Base-by-base conservation (phyloP, 768 basidiomycete species). In the Phylloporus sp. region DNA sequence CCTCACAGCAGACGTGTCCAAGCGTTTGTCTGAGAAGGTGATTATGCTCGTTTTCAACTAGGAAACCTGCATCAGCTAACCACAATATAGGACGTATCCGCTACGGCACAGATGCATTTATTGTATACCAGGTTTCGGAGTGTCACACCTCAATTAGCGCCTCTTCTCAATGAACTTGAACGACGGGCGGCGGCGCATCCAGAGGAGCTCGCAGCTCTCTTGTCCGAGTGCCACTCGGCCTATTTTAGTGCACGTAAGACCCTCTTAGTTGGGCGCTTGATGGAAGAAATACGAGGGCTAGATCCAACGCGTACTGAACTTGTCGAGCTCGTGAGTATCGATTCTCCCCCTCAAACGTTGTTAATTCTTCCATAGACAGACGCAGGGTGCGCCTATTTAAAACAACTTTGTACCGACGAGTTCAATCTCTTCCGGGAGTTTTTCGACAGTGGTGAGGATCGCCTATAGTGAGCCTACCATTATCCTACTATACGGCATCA, bases 321-420 rank as follows among this genome's bases (percentile, higher is more conserved):
- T 4, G 93, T 98, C 13, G 91, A 93, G 59, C 72, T 98, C 55
- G 93, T 94, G 55, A 47, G 76, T 12, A n/a, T n/a, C 3, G 59
- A 0, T 27, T 31, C 3, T 27, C 2, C 16, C 15, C 44, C 1
- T n/a, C 0, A 20, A 45, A 23, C 4, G 6, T 29, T 11, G 5
- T 29, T 43, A 3, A 45, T 51, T 27, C 23, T 18, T 42, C 48
- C 49, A 15, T 46, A 95, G 93, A 95, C 95, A 1, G 79, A 92
- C 46, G 77, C 89, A 1, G 97, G 97, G 6, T 97, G 95, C 66
- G 85, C 87, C 50, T 97, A 95, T 67, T 73, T 99, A 45, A 95
- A 95, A 61, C 88, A 93, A 36, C 76, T 95, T 5, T 97, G 94
- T 61, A 82, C 81, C 6, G 90, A 92, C 52, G 97, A 99, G 63